Conservation (phyloP, 2,329 filamentous ascomycete genomes). For the Aspergillus novofumigatus region DNA sequence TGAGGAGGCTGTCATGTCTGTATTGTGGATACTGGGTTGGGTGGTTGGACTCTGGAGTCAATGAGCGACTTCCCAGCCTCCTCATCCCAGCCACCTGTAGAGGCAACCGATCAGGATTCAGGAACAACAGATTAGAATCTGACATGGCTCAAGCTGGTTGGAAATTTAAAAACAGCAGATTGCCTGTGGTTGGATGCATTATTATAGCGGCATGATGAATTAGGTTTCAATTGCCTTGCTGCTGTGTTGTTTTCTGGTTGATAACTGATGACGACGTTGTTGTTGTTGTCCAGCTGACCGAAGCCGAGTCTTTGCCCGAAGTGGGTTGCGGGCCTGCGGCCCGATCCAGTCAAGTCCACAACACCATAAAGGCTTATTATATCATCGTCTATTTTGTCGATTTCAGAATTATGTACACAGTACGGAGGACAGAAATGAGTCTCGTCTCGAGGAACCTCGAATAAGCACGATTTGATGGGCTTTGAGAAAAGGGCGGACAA, state of each 20-base stretch:
- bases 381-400: background rate
- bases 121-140: slow-evolving; percentile 2
- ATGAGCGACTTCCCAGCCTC: slow-evolving; percentile 12
- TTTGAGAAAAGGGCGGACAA: background rate
- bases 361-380: background rate
- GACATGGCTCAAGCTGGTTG: slow-evolving; percentile 12
- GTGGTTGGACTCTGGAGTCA: slow-evolving; percentile 8
- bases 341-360: background rate
- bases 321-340: background rate
- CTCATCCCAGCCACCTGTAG: slow-evolving; percentile 16
- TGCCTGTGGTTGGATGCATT: background rate
- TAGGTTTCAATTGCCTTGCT: background rate
- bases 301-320: background rate
- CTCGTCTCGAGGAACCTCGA: background rate
- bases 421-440: background rate
- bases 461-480: background rate
- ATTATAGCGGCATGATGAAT: background rate
- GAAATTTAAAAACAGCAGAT: background rate
- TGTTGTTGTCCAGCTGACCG: background rate
- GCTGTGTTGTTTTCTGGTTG: background rate
- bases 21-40: slow-evolving; percentile 11
- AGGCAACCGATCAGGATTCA: slow-evolving; percentile 2
- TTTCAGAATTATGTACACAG: background rate
- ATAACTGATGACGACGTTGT: background rate
- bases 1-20: background rate